Base-by-base conservation (phyloP, 129 eudicot species). In the Mikania micrantha region DNA sequence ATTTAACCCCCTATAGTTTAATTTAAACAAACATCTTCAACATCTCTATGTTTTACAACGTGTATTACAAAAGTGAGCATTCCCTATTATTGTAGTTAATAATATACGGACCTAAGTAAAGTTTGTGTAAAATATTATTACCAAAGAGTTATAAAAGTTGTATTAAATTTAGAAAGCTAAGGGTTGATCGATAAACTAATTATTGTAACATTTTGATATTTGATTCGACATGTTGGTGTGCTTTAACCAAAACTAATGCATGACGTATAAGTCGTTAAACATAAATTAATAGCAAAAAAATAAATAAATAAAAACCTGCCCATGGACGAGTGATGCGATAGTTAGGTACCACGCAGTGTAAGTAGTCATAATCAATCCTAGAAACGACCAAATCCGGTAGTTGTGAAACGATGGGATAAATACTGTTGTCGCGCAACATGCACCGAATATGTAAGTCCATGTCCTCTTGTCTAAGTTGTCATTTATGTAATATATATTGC, bases 391-490 rank as follows among this genome's bases (percentile, higher is more conserved):
- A 32, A 92, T 86, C 61, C 98, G 78, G 74, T 92, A 92, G 78
- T 92, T 92, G 86, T 86, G 98, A 66, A 92, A 92, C 49, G 98
- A 92, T 29, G 98, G 98, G 42, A 92, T 84, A 74, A 92, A 92
- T 15, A 92, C 96, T 3, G 98, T 92, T 7, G 98, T 93, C n/a
- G 98, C 98, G 60, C 98, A 93, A 32, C 98, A 93, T 25, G 98
- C 98, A 49, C 98, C 98, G 31, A 93, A 93, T 32, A 93, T 93
- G 75, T 93, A 93, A 13, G 98, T 93, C 98, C 98, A 93, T 39
- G 98, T 92, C 76, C 98, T 88, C 90, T 92, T 92, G 95, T 92
- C 98, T 84, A 92, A 73, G 77, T 86, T 86, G 77, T 92, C 98
- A 81, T 92, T 92, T 80, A 92, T 86, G 87, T 92, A 92, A 69